Evolutionary conservation across 495 filamentous ascomycete species (phyloP), one percentile per base, ranked within the genome.

Genomic region (Bryoglossum gracile): DNA sequence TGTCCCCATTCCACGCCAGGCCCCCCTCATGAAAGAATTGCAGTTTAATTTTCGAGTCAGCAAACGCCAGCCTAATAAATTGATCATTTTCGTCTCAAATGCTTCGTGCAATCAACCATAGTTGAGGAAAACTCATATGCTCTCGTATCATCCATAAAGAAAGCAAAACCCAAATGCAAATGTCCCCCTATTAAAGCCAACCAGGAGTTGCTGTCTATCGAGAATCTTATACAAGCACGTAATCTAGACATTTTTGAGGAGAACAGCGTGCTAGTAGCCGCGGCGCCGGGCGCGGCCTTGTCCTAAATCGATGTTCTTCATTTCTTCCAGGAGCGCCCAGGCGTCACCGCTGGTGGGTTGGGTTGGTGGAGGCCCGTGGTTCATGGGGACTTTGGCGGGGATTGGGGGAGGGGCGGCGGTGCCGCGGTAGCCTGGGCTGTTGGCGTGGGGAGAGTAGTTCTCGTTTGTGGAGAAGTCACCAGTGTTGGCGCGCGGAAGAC

Each of bases 291-390:
- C 53, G n/a, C 54, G 30, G 3, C 73, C 75, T n/a, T 66, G 66
- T 19, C 87, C 88, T 50, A 95, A 84, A 65, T 95, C 86, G 54
- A 95, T 94, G 23, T 72, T 78, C 51, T 76, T 79, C 65, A 95
- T 73, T 65, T 95, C 89, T 47, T 87, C 77, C 60, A 87, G 84
- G 46, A 95, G 65, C 8, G 85, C 64, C 61, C 79, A 62, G 65
- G 73, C 71, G 72, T 80, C 61, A 11, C 70, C 67, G 37, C 65
- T 67, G 33, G 66, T 26, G 2, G 43, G n/a, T 11, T 50, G 43
- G 17, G 36, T 16, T 17, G 47, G 43, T 4, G 46, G 41, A 11
- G 51, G 26, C 11, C 41, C 45, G 19, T 3, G 16, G 16, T 30
- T 68, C 3, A 86, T 66, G 3, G 88, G 84, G 4, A 90, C 70